Conservation (phyloP, 768 basidiomycete genomes). For the Amanita molliuscula region DNA sequence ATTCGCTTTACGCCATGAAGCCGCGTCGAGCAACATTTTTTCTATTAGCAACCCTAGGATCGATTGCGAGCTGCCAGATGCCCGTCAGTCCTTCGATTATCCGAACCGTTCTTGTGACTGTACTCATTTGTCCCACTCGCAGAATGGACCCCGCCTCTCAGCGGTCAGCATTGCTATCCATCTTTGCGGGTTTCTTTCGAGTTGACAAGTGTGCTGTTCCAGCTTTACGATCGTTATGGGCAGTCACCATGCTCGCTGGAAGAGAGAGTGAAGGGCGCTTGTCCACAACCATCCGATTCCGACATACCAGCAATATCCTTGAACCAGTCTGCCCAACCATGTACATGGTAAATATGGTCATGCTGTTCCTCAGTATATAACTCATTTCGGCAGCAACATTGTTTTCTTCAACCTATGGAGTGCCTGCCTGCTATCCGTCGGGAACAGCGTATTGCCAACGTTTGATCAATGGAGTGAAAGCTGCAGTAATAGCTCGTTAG, state of each 20-base stretch:
- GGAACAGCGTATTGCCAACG: neutral
- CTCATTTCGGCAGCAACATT: neutral
- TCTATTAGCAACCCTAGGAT: neutral
- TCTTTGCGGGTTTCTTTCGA: neutral
- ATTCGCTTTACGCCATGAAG: neutral
- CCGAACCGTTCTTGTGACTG: neutral
- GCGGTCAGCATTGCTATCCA: neutral
- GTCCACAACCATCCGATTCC: neutral
- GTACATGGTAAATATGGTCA: constrained; percentile 2
- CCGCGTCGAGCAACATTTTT: neutral
- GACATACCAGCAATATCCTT: neutral
- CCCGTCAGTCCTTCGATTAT: neutral
- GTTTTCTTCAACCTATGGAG: constrained; percentile 7
- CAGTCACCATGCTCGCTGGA: constrained; percentile 2
- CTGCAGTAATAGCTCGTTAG: neutral
- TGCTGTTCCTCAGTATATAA: neutral
- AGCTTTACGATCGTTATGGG: neutral
- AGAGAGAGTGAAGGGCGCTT: neutral
- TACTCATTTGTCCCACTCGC: neutral
- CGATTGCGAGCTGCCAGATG: neutral
- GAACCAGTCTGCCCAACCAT: neutral
- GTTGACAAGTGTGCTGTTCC: neutral
- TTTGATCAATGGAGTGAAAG: constrained; percentile 1
- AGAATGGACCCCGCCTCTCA: neutral
- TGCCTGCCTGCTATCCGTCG: constrained; percentile 1